Evolutionary conservation across 805 yeast species (phyloP), one percentile per base, ranked within the genome.

Genomic region (Komagataella phaffii): DNA sequence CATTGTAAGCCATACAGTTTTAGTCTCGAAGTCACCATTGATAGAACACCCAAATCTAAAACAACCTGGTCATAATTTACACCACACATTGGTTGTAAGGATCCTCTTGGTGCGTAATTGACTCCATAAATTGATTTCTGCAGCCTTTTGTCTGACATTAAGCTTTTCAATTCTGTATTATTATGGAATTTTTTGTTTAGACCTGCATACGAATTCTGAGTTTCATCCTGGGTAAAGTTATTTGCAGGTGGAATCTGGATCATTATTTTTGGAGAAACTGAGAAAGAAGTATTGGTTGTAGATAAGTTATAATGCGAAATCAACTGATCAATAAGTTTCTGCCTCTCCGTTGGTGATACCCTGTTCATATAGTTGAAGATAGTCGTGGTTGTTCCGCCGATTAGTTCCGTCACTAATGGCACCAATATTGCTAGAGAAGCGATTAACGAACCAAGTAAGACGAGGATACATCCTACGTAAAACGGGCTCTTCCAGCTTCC

Each of bases 1-100:
- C 89, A 83, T 55, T 79, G 84, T 51, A 80, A 74, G 0, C 86
- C 84, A 55, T 77, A 80, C 1, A 78, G 71, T 56, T 83, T 68
- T 7, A 85, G 61, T 54, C 79, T 74, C 0, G 73, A 71, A 0
- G 90, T 83, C 0, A 83, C 71, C 24, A 71, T 77, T 0, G 88
- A 79, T 7, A 85, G 55, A 8, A 74, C 59, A 0, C 81, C 80
- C 21, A 84, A 56, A 56, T 85, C 90, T 18, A 75, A 62, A 47
- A 79, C 55, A 0, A 81, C 76, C 3, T 78, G 82, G 50, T 73
- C 65, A 50, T 64, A 62, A 0, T 67, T 67, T 1, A 66, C 68
- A 1, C 80, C 82, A 67, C 88, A 83, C 17, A 55, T 49, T 0
- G 86, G 85, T 49, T 67, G 62, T 21, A 63, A 30, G 12, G 24